Evolutionary conservation across 768 basidiomycete genomes (phyloP), one percentile per base, ranked within the genome.

Genomic region (Epithele typhae): DNA sequence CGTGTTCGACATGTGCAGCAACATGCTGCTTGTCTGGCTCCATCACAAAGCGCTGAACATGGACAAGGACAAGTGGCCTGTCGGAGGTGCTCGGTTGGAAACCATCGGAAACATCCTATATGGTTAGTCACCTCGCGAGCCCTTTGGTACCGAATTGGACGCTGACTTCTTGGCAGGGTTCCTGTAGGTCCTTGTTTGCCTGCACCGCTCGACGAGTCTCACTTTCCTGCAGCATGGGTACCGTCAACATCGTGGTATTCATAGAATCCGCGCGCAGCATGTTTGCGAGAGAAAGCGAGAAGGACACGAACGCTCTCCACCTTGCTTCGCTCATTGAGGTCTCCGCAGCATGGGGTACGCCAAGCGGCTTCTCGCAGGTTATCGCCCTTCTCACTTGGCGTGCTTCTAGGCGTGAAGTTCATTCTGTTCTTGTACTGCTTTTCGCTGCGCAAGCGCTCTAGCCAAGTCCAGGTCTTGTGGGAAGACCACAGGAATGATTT

Each of bases 401-500:
- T 25, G 45, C 24, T 41, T 27, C 22, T 49, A 92, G 90, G 76
- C 40, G 81, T 88, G 51, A 99, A 99, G 66, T 74, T 92, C 37
- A 36, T 83, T 0, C 77, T 99, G 35, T 98, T 98, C 69, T 27
- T 92, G 6, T 96, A 92, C 67, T 93, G 93, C 64, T 79, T 70
- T 58, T 75, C 87, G 3, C 74, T 94, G 37, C 81, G 89, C 25
- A 77, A 74, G 27, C 79, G 78, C 51, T 92, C 88, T 5, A 93
- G 89, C 58, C 95, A 99, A 67, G 95, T 99, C 2, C 79, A 80
- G 37, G 80, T 96, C 12, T 76, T 96, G 24, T 97, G 92, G 92
- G 90, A 96, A 64, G 95, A 98, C 60, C 94, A 97, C 54, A 75
- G 94, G 55, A 96, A 93, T 58, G 94, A 95, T 58, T 61, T 92